Evolutionary conservation across 1,284 basidiomycete genomes (phyloP), one percentile per base, ranked within the genome.

Genomic region (Thecaphora thlaspeos): DNA sequence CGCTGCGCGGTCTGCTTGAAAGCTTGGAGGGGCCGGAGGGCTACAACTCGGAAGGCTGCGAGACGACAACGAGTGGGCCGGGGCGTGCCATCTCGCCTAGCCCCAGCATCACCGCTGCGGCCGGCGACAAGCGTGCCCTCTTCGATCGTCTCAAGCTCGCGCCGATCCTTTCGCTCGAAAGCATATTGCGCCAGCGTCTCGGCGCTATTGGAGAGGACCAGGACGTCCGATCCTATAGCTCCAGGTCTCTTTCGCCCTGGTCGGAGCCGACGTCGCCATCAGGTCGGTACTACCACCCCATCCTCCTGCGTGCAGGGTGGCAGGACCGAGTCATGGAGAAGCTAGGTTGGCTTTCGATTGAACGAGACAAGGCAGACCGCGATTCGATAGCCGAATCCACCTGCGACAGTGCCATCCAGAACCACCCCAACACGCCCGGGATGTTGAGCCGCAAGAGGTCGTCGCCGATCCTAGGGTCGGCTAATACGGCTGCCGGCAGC

Each of bases 1-100:
- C 67, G n/a, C 51, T 55, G 0, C 24, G 61, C 17, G 43, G 45
- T 8, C 14, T 71, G 41, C 21, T 71, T 15, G 42, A 68, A 46
- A 54, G 48, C 1, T 11, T 64, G 24, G 32, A 38, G 3, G 14
- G 43, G 26, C 26, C 26, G 26, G 26, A 28, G 11, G 11, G 26
- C 26, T 11, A 28, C 5, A 28, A 28, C 26, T 28, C 26, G n/a
- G n/a, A n/a, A n/a, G n/a, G n/a, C n/a, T 28, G 26, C 26, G 26
- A 28, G 26, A 28, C 26, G 7, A 11, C 26, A 11, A 11, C 26
- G 26, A 28, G 26, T 11, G 26, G 26, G 7, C 7, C 26, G 7
- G 26, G 11, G 26, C 26, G 26, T 11, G 26, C 26, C 26, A 28
- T 28, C 11, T 28, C 26, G 11, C 26, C 26, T 11, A 28, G 26